phyloP scores from a whole-genome alignment of 78 protist species.

The Salpingoeca rosetta region DNA sequence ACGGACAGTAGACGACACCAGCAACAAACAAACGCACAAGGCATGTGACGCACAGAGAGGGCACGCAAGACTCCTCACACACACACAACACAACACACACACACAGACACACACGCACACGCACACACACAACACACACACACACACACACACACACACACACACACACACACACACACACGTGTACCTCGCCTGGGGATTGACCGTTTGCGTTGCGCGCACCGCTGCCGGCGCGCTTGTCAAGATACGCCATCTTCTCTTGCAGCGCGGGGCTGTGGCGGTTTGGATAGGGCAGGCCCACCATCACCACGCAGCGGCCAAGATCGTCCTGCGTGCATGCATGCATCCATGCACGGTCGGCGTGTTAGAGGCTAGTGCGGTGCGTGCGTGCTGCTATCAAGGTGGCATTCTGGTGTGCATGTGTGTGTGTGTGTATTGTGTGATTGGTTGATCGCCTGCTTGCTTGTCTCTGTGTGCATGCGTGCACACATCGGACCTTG shows the following conservation, averaged over 20 bases:
- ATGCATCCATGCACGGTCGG: no score
- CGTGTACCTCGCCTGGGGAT: not conserved
- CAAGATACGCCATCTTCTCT: constrained; percentile 28
- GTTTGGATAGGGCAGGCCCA: constrained; percentile 77
- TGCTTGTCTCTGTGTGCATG: no score
- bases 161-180: not conserved
- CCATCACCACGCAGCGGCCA: constrained; percentile 45
- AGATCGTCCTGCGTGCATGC: no score
- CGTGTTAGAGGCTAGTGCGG: no score
- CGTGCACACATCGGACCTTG: no score
- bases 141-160: not conserved
- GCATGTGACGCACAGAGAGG: no score
- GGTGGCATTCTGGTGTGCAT: no score
- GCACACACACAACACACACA: not conserved
- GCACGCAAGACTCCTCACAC: no score
- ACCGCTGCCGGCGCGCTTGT: not conserved
- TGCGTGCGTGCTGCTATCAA: no score
- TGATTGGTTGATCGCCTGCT: no score
- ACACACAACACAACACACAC: not conserved
- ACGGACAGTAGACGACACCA: not conserved
- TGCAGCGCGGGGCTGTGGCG: constrained; percentile 25
- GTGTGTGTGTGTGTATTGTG: no score
- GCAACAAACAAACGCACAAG: not conserved
- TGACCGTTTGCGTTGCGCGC: not conserved
- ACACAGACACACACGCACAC: not conserved